These are phyloP conservation scores for Cicer pinnatifidum DNA, from an alignment of 306 rosid genomes.

Conservation along the genomic window DNA sequence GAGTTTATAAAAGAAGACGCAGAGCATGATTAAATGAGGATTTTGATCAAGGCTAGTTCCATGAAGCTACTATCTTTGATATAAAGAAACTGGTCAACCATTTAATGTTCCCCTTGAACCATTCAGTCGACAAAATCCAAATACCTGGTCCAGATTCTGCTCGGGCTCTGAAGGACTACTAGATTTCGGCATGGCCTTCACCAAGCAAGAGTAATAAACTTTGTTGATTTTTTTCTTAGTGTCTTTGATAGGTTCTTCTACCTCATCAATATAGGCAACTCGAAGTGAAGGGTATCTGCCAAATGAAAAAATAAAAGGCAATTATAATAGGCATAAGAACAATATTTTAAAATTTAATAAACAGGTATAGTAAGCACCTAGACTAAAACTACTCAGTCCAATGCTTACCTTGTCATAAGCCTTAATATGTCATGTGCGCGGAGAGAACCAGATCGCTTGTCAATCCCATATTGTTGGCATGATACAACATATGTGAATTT, in stretches of 20 bases:
- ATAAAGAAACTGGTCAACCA: neutral
- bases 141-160: slow-evolving; percentile 92
- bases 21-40: neutral
- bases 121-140: slow-evolving; percentile 28
- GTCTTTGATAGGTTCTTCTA: slow-evolving; percentile 84
- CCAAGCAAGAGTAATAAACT: slow-evolving; percentile 88
- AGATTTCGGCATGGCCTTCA: slow-evolving; percentile 92
- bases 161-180: slow-evolving; percentile 72
- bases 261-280: slow-evolving; percentile 95
- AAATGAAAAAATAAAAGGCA: slow-evolving; percentile 36
- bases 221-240: slow-evolving; percentile 72
- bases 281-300: slow-evolving; percentile 93
- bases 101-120: too few relatives aligned
- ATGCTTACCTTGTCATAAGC: slow-evolving; percentile 85
- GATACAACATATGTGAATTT: slow-evolving; percentile 94
- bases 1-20: neutral
- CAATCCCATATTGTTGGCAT: slow-evolving; percentile 93
- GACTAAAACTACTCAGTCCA: neutral
- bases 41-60: slow-evolving; percentile 21
- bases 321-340: neutral
- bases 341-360: slow-evolving; percentile 26
- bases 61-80: slow-evolving; percentile 2
- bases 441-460: slow-evolving; percentile 78
- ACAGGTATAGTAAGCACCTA: neutral
- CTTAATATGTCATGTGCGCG: slow-evolving; percentile 85